Percentiles rank a stretch among this genome's conserved stretches.
Evolutionary conservation across 169 alveolate genomes (phyloP).

Genomic region (Babesia ovata): DNA sequence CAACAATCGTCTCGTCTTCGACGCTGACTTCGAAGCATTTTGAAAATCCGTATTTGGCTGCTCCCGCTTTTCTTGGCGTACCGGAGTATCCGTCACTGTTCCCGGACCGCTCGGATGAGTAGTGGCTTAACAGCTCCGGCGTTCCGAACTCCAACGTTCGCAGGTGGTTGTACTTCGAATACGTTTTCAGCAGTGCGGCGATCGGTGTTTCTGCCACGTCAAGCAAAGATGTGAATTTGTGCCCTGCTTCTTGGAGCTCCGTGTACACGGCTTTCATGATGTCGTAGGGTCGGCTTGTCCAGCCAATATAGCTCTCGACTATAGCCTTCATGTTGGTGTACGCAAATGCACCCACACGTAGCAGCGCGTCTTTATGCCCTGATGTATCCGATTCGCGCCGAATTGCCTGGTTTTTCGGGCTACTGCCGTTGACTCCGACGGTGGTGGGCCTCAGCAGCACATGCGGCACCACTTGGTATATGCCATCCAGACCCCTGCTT

Average conservation of each 20-base stretch:
- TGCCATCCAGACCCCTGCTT: not conserved
- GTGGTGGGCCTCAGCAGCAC: not conserved
- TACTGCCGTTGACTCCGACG: not conserved
- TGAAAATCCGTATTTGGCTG: conserved; percentile 1
- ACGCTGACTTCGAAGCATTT: conserved; percentile 8
- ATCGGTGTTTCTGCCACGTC: not conserved
- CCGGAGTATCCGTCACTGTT: not conserved
- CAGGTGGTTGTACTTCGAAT: not conserved
- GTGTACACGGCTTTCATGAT: conserved; percentile 11
- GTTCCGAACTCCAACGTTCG: not conserved
- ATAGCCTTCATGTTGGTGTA: conserved; percentile 3
- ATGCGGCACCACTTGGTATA: conserved; percentile 14
- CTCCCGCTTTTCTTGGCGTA: not conserved
- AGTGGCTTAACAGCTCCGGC: not conserved
- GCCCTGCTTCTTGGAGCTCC: conserved; percentile 11
- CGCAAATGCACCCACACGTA: conserved; percentile 5
- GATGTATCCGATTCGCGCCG: not conserved
- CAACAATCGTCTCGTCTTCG: conserved; percentile 13
- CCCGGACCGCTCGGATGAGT: not conserved
- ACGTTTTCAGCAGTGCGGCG: not conserved
- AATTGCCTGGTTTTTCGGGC: no score
- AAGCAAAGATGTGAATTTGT: not conserved
- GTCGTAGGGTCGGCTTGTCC: conserved; percentile 14
- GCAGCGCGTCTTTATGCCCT: not conserved
- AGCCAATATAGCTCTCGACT: not conserved